phyloP scores from a whole-genome alignment of 2,329 filamentous ascomycete species.

The Microcyclosporella mali region DNA sequence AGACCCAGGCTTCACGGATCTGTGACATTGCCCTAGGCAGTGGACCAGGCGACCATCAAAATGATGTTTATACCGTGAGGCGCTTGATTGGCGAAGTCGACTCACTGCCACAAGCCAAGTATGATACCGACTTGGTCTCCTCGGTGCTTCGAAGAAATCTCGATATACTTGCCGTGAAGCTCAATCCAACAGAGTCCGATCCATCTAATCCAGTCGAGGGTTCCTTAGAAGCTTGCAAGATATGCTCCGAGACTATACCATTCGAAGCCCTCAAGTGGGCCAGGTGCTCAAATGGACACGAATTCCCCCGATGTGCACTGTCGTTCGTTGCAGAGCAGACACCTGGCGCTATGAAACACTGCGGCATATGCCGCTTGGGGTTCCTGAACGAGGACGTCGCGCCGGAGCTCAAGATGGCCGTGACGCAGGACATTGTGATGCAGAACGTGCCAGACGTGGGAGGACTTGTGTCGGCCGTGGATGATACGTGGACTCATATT shows the following conservation, averaged over 20 bases:
- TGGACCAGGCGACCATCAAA: too few species aligned
- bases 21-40: not conserved
- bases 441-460: constrained; percentile 6
- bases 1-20: constrained; percentile 1
- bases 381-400: constrained; percentile 42
- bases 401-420: constrained; percentile 2
- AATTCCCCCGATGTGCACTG: constrained; percentile 49
- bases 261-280: constrained; percentile 45
- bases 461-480: constrained; percentile 7
- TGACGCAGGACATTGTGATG: constrained; percentile 8
- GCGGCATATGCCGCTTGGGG: constrained; percentile 46
- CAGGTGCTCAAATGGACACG: constrained; percentile 46
- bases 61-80: too few species aligned
- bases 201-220: not conserved
- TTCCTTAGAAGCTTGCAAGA: constrained; percentile 45
- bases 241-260: constrained; percentile 44
- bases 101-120: not conserved
- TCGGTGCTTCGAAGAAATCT: not conserved
- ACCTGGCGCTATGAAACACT: constrained; percentile 49
- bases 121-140: not conserved
- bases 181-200: not conserved
- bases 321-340: constrained; percentile 52
- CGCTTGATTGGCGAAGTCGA: too few species aligned
- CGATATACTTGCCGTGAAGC: not conserved
- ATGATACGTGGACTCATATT: constrained; percentile 13